phyloP scores from a whole-genome alignment of 257 asterid genomes.

The Dorcoceras hygrometricum region DNA sequence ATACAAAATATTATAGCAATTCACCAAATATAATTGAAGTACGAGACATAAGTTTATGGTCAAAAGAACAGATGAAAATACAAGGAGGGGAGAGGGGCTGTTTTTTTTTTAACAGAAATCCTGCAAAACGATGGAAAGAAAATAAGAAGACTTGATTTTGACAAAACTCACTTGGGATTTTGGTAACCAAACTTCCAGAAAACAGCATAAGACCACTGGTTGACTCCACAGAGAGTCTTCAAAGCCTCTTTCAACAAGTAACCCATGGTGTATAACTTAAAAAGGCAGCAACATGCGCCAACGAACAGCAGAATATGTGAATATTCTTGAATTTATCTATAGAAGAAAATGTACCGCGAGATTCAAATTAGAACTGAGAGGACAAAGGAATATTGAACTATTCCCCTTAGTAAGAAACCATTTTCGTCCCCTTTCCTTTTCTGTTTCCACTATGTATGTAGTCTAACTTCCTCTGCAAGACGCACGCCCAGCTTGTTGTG shows the following conservation, averaged over 20 bases:
- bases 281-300: constrained; percentile 25
- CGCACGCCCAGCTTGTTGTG: constrained; percentile 82
- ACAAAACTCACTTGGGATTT: constrained; percentile 65
- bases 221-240: constrained; percentile 74
- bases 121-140: background rate
- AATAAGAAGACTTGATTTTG: background rate
- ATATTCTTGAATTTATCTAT: constrained; percentile 28
- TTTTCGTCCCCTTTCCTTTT: constrained; percentile 6
- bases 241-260: constrained; percentile 69
- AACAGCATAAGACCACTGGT: constrained; percentile 80
- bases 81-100: background rate
- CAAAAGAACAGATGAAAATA: background rate
- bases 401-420: constrained; percentile 20
- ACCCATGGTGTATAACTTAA: constrained; percentile 44
- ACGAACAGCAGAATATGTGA: constrained; percentile 11
- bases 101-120: background rate
- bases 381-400: constrained; percentile 12
- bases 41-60: constrained; percentile 8
- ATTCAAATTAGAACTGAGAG: constrained; percentile 25
- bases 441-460: background rate
- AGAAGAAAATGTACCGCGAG: constrained; percentile 22
- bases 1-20: background rate
- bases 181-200: constrained; percentile 73
- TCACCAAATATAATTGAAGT: background rate
- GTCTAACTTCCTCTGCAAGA: constrained; percentile 85